Conservation (phyloP, 75 land plant genomes). For the Pinus albicaulis region DNA sequence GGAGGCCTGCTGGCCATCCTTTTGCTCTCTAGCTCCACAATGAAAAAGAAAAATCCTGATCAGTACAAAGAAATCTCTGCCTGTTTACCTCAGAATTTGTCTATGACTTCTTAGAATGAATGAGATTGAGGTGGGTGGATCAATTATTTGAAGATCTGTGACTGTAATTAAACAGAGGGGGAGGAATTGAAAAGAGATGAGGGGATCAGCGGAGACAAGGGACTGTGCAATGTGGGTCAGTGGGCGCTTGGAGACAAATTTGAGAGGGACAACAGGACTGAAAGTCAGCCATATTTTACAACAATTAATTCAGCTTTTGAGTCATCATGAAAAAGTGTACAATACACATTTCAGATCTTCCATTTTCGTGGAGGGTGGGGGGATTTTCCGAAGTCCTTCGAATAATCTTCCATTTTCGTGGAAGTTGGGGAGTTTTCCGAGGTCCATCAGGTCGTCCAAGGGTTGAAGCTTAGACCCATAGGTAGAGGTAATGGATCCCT, state of each 20-base stretch:
- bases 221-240: background rate
- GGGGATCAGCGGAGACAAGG: background rate
- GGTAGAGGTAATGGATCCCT: no score
- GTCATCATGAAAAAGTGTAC: constrained; percentile 8
- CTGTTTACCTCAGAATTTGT: background rate
- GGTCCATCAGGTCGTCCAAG: no score
- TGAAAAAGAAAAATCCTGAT: background rate
- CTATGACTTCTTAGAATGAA: background rate
- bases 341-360: constrained; percentile 1
- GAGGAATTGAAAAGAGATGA: background rate
- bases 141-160: background rate
- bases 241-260: constrained; percentile 2
- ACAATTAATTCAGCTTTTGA: background rate
- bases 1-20: constrained; percentile 5
- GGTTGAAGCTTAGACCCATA: no score
- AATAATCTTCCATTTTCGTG: background rate
- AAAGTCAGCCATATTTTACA: background rate
- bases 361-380: background rate
- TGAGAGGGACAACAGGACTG: background rate
- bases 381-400: background rate
- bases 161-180: background rate
- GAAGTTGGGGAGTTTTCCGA: background rate
- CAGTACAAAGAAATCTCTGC: background rate
- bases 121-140: background rate
- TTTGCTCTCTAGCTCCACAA: background rate